phyloP scores from a whole-genome alignment of 495 filamentous ascomycete species.

The Xylaria longipes region DNA sequence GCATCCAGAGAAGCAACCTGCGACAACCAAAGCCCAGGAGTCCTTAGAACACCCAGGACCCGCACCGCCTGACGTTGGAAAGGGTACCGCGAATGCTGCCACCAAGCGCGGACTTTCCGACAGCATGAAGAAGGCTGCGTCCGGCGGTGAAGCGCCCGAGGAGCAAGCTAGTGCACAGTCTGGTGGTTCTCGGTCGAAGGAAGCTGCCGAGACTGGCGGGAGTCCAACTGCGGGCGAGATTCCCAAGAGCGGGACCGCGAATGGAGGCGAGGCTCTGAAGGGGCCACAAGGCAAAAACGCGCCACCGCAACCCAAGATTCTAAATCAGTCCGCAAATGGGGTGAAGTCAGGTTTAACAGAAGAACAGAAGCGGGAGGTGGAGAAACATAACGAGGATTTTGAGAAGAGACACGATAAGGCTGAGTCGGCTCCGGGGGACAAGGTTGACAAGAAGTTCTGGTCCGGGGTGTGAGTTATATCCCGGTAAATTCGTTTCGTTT shows the following conservation, averaged over 20 bases:
- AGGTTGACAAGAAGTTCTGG: constrained; percentile 60
- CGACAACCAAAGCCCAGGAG: constrained; percentile 35
- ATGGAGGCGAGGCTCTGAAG: constrained; percentile 49
- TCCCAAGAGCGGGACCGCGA: constrained; percentile 39
- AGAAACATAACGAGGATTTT: constrained; percentile 59
- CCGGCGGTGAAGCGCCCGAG: constrained; percentile 42
- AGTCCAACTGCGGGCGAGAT: constrained; percentile 40
- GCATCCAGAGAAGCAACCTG: constrained; percentile 39
- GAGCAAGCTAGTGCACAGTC: constrained; percentile 47
- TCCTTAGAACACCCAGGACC: constrained; percentile 45
- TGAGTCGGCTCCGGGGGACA: constrained; percentile 45
- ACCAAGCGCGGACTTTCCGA: constrained; percentile 37
- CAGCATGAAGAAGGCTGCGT: constrained; percentile 35
- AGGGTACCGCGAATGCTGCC: constrained; percentile 34
- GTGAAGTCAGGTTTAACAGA: constrained; percentile 44
- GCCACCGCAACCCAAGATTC: constrained; percentile 53
- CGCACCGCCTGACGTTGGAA: constrained; percentile 38
- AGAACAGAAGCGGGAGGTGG: constrained; percentile 57
- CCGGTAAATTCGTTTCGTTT: not conserved
- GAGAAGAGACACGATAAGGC: constrained; percentile 55
- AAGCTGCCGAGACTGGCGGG: constrained; percentile 46
- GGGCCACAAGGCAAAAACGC: constrained; percentile 46
- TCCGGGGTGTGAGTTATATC: constrained; percentile 39
- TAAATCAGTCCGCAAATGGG: constrained; percentile 46
- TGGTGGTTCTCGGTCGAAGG: constrained; percentile 53